These are phyloP conservation scores for Filobasidium uniguttulatum DNA, from an alignment of 1,284 basidiomycete species.

Conservation along the genomic window DNA sequence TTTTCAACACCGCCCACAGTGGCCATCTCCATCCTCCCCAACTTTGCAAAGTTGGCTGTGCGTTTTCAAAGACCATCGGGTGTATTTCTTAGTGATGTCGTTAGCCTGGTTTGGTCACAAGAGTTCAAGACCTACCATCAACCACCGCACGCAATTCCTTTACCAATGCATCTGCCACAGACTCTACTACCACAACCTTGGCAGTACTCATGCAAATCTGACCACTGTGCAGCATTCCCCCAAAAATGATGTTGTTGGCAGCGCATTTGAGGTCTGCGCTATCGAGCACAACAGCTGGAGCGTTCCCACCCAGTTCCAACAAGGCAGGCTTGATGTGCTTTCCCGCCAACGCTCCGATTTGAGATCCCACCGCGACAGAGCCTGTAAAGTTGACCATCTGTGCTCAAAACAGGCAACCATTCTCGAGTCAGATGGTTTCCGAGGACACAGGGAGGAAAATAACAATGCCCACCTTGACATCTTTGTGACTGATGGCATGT, in stretches of 20 bases:
- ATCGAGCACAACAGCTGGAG: constrained; percentile 42
- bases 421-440: neutral
- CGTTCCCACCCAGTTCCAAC: constrained; percentile 41
- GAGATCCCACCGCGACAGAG: constrained; percentile 36
- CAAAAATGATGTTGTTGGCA: constrained; percentile 44
- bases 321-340: constrained; percentile 37
- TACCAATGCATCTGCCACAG: constrained; percentile 6
- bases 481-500: constrained; percentile 9
- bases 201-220: constrained; percentile 60
- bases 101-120: neutral
- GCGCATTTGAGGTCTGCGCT: constrained; percentile 52
- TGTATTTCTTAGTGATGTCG: too few species aligned
- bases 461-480: neutral
- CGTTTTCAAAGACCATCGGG: neutral
- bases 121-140: constrained; percentile 1
- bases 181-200: constrained; percentile 44
- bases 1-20: constrained; percentile 17
- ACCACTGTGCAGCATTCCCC: constrained; percentile 49
- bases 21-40: constrained; percentile 19
- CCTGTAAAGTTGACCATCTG: constrained; percentile 37
- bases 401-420: neutral
- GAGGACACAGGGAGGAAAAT: neutral
- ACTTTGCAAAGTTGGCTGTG: constrained; percentile 2
- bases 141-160: constrained; percentile 10
- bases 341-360: constrained; percentile 32